These are phyloP conservation scores for Flaveria trinervia DNA, from an alignment of 129 eudicot genomes.

Conservation along the genomic window DNA sequence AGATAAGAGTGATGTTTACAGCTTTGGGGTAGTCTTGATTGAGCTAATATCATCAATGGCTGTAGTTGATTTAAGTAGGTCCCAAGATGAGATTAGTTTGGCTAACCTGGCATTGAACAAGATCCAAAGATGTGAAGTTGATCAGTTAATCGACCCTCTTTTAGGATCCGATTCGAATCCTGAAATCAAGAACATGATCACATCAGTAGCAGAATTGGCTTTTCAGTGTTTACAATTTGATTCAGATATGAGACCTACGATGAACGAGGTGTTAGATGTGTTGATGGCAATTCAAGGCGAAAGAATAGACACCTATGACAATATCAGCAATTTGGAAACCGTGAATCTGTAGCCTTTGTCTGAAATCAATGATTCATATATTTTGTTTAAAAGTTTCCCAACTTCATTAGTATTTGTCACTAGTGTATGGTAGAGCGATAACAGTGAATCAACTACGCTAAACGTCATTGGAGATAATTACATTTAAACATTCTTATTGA, in stretches of 20 bases:
- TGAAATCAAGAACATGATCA: conserved; percentile 59
- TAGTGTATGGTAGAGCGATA: conserved; percentile 48
- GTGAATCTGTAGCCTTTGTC: conserved; percentile 35
- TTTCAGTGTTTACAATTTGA: conserved; percentile 69
- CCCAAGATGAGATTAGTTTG: conserved; percentile 63
- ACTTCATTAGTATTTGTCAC: conserved; percentile 46
- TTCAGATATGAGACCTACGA: conserved; percentile 74
- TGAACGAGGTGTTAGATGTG: conserved; percentile 53
- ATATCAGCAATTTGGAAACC: not conserved
- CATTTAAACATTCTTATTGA: not conserved
- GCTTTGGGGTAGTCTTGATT: conserved; percentile 80
- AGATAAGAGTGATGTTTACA: conserved; percentile 78
- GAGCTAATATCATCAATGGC: conserved; percentile 81
- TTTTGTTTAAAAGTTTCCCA: conserved; percentile 42
- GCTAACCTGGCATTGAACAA: conserved; percentile 67
- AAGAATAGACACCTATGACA: not conserved
- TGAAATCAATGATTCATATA: conserved; percentile 44
- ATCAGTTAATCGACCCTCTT: conserved; percentile 53
- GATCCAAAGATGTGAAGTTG: conserved; percentile 58
- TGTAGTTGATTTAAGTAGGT: conserved; percentile 66
- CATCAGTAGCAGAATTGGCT: conserved; percentile 66
- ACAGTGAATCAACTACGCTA: conserved; percentile 40
- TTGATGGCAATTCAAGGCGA: conserved; percentile 43
- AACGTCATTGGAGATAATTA: conserved; percentile 35
- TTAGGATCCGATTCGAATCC: conserved; percentile 51